Base-by-base conservation (phyloP, 2,329 filamentous ascomycete species). In the Tolypocladium cylindrosporum region DNA sequence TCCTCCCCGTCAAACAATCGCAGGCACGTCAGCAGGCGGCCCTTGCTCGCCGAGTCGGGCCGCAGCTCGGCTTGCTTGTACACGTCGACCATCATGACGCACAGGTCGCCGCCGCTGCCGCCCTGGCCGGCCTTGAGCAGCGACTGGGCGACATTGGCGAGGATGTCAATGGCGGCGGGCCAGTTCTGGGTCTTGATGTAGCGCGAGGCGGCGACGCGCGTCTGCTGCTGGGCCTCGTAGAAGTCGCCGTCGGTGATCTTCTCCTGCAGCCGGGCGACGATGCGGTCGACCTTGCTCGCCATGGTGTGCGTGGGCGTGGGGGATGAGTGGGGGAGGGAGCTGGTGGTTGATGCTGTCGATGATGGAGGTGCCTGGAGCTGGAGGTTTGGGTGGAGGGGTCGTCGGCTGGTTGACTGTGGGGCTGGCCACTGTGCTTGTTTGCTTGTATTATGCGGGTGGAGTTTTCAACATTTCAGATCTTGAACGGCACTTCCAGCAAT, bases 141-240 rank as follows among this genome's bases (percentile, higher is more conserved):
- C 36, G 92, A 87, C 65, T 89, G 86, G 1, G 93, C 88, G 61
- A 96, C 94, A 63, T 83, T 88, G 72, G 84, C 87, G 63, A 99
- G 82, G 63, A 97, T 88, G 65, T 96, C 90, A 70, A 91, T 87
- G 54, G 95, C 94, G 14, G 91, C 88, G 64, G 81, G 73, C 82
- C 89, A 97, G 80, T 93, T 93, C 61, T 83, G 78, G 50, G 88
- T 82, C 77, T 97, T 97, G 72, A 93, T 86, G 77, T 99, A 96
- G 59, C 95, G 91, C 43, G 91, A 88, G 61, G 92, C 92, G 65
- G 97, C 93, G 57, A 97, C 92, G 62, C 94, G 91, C 64, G 96
- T 90, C 78, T 99, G 94, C 75, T 99, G 94, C 76, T 97, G 93
- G 59, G 94, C 94, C 82, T 99, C 94, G 78, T 99, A 99, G 81